Evolutionary conservation across 1,284 basidiomycete species (phyloP).

Genomic region (Heterobasidion parviporum): DNA sequence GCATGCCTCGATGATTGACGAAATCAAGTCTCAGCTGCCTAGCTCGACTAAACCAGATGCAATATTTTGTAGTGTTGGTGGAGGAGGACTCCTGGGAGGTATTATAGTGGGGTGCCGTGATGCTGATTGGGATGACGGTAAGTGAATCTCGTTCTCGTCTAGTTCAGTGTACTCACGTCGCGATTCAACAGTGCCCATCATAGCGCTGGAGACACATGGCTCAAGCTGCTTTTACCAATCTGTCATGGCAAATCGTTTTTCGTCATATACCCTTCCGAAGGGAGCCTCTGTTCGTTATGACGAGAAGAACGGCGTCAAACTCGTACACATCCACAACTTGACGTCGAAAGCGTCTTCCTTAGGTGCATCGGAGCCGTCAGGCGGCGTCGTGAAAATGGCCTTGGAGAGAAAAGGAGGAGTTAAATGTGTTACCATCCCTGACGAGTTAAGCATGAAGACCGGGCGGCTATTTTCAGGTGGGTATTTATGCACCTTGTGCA

Average conservation of each 20-base stretch:
- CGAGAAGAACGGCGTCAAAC: slow-evolving; percentile 30
- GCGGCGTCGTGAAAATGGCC: slow-evolving; percentile 53
- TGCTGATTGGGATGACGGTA: slow-evolving; percentile 60
- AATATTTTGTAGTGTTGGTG: slow-evolving; percentile 71
- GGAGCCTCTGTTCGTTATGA: slow-evolving; percentile 30
- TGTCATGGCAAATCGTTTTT: slow-evolving; percentile 44
- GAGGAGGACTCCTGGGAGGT: slow-evolving; percentile 63
- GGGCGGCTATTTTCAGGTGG: slow-evolving; percentile 48
- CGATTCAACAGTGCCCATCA: slow-evolving; percentile 42
- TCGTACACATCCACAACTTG: slow-evolving; percentile 49
- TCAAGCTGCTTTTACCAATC: slow-evolving; percentile 69
- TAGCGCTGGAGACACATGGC: slow-evolving; percentile 61
- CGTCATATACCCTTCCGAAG: slow-evolving; percentile 19
- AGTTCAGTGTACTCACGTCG: neutral
- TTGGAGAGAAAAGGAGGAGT: slow-evolving; percentile 48
- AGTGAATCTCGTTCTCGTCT: slow-evolving; percentile 12
- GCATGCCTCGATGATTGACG: slow-evolving; percentile 60
- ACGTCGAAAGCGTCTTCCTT: slow-evolving; percentile 62
- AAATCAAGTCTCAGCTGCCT: slow-evolving; percentile 47
- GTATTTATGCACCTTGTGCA: slow-evolving; percentile 2
- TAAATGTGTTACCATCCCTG: slow-evolving; percentile 50
- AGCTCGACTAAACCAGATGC: slow-evolving; percentile 45
- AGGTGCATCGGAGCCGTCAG: slow-evolving; percentile 57
- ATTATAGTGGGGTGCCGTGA: slow-evolving; percentile 54
- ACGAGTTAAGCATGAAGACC: slow-evolving; percentile 59